A percentile compares a stretch with the other conserved stretches of the same genome.
Evolutionary conservation across 495 filamentous ascomycete species (phyloP).

Genomic region (Penicillium psychrofluorescens): DNA sequence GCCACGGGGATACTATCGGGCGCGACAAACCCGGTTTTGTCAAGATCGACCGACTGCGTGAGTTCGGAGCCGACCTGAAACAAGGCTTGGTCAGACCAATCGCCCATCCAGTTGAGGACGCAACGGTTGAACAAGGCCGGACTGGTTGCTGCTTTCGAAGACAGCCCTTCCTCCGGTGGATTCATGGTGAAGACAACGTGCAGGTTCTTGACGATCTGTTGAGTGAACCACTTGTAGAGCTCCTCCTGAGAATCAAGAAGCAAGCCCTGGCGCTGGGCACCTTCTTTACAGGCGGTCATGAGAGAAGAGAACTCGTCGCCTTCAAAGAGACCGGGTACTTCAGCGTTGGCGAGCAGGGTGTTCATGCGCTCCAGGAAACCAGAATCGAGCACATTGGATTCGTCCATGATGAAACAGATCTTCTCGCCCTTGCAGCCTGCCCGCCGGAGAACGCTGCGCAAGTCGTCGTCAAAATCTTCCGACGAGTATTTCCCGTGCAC

Average conservation of each 20-base stretch:
- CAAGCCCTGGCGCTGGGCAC: constrained; percentile 90
- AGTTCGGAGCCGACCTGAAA: constrained; percentile 97
- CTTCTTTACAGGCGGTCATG: constrained; percentile 98
- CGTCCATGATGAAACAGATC: constrained; percentile 99
- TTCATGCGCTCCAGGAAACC: constrained; percentile 99
- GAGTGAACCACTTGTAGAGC: constrained; percentile 99
- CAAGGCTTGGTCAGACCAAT: constrained; percentile 98
- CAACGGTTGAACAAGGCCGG: constrained; percentile 98
- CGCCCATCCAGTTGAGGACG: constrained; percentile 98
- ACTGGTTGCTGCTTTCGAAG: constrained; percentile 93
- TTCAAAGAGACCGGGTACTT: constrained; percentile 96
- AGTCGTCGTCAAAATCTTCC: constrained; percentile 97
- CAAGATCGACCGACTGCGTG: constrained; percentile 90
- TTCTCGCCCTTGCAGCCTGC: constrained; percentile 98
- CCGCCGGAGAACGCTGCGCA: constrained; percentile 85
- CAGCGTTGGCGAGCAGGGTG: constrained; percentile 92
- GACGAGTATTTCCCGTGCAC: constrained; percentile 98
- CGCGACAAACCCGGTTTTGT: constrained; percentile 74
- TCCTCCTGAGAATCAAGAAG: constrained; percentile 96
- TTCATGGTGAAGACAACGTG: constrained; percentile 99
- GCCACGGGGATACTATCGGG: constrained; percentile 89
- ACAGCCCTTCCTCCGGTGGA: constrained; percentile 90
- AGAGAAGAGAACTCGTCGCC: constrained; percentile 91
- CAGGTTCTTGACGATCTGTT: constrained; percentile 97
- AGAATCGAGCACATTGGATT: constrained; percentile 96